A percentile compares a stretch with the other conserved stretches of the same genome.
Conservation (phyloP, 176 grass and related monocot species). For the Aechmea fasciata region DNA sequence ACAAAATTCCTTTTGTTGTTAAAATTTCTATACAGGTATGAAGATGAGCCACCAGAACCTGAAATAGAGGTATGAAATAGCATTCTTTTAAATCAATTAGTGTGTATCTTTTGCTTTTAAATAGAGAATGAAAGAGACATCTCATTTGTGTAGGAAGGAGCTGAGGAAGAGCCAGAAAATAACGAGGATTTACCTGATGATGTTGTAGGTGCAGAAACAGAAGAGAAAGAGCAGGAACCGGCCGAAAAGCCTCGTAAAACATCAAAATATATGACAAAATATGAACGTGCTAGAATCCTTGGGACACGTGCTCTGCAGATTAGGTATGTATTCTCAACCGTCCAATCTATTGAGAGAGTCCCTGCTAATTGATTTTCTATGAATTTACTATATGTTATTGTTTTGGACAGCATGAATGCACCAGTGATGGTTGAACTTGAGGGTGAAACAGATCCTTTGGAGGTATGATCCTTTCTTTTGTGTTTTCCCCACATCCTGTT, state of each 20-base stretch:
- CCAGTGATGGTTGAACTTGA: slow-evolving; percentile 95
- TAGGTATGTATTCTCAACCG: slow-evolving; percentile 30
- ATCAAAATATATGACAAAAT: slow-evolving; percentile 86
- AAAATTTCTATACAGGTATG: slow-evolving; percentile 40
- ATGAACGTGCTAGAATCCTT: slow-evolving; percentile 88
- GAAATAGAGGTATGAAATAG: slow-evolving; percentile 47
- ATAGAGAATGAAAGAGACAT: neutral
- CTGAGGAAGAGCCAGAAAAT: slow-evolving; percentile 59
- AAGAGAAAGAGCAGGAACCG: slow-evolving; percentile 55
- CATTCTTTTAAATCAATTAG: slow-evolving; percentile 2
- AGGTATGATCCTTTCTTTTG: slow-evolving; percentile 35
- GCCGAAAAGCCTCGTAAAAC: slow-evolving; percentile 44
- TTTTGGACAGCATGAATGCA: slow-evolving; percentile 79
- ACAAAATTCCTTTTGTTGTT: neutral
- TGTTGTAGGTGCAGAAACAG: slow-evolving; percentile 39
- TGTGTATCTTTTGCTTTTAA: neutral
- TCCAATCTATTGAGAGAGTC: neutral
- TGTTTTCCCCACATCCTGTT: neutral
- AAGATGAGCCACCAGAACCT: slow-evolving; percentile 68
- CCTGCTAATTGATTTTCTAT: neutral
- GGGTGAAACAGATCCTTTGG: slow-evolving; percentile 86
- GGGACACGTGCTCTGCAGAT: slow-evolving; percentile 87
- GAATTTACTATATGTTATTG: neutral
- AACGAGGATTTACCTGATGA: slow-evolving; percentile 63
- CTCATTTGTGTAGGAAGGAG: slow-evolving; percentile 46